Evolutionary conservation across 2,329 filamentous ascomycete genomes (phyloP), one percentile per base, ranked within the genome.

Genomic region (Neofusicoccum laricinum): DNA sequence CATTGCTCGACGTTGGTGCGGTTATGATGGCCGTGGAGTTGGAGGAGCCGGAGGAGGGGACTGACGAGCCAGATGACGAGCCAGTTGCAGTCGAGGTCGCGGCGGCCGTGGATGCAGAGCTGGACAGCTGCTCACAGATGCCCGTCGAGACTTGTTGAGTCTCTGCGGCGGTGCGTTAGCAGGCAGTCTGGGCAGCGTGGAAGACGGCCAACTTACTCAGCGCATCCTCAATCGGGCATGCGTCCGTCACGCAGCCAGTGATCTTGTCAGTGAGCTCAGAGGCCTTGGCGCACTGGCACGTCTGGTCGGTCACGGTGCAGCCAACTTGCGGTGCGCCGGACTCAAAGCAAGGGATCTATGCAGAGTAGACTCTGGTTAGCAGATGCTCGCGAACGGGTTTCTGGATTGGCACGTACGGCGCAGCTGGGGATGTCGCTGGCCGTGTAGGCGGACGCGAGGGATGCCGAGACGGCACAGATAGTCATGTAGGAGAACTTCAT

Each of bases 241-340:
- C 69, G 36, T 65, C 64, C 36, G 76, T 75, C 17, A 80, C 68
- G 68, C 80, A 82, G 2, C 67, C 66, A 3, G 75, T 71, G 79
- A 77, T 83, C 62, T 74, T 69, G 14, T 71, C 67, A 34, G 70
- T 70, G 68, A 82, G 77, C 38, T 68, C 69, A 21, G 72, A 65
- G 43, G 76, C 77, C 8, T 74, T 78, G 2, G 77, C 83, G 77
- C 84, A 86, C 69, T 84, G 82, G 78, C 85, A 87, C 58, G 71
- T 73, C 48, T 76, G 70, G 72, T 87, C 83, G 49, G 74, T 77
- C 64, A 79, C 65, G 14, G 65, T 68, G 72, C 84, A 87, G 69
- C 80, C 78, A 19, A 80, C 80, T n/a, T 74, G 71, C 17, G 73
- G 71, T 70, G 85, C 78, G 67, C 83, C 82, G 21, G 75, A 70